Percentiles rank a stretch among this genome's conserved stretches.
Conservation (phyloP, 2,329 filamentous ascomycete species). For the Didymella arachidicola region DNA sequence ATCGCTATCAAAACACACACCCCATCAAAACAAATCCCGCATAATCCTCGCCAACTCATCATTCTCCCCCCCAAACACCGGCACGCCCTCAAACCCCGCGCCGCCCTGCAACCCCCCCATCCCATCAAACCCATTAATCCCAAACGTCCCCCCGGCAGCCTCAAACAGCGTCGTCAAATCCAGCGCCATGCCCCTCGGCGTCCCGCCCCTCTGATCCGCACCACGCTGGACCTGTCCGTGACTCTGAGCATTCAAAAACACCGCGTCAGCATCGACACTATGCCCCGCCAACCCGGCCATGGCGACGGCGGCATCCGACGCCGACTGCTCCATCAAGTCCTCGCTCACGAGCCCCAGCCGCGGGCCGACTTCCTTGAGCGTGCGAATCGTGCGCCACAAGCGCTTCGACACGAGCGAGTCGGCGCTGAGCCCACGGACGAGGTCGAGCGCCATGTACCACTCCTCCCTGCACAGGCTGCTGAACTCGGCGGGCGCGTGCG, state of each 20-base stretch:
- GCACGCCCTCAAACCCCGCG: conserved; percentile 26
- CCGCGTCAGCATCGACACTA: conserved; percentile 61
- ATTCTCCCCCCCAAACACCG: conserved; percentile 63
- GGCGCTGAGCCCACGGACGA: conserved; percentile 75
- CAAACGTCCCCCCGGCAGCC: conserved; percentile 63
- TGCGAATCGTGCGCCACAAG: conserved; percentile 75
- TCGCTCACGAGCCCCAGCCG: conserved; percentile 67
- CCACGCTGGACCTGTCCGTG: too few species aligned
- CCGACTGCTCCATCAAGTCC: conserved; percentile 65
- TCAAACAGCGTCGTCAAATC: conserved; percentile 71
- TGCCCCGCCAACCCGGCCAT: conserved; percentile 72
- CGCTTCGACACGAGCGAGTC: conserved; percentile 76
- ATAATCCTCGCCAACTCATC: conserved; percentile 67
- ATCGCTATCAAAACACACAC: too few species aligned
- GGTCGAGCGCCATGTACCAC: conserved; percentile 79
- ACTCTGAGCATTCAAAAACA: conserved; percentile 13
- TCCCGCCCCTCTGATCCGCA: too few species aligned
- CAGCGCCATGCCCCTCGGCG: conserved; percentile 65
- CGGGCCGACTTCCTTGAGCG: conserved; percentile 75
- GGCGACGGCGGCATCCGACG: conserved; percentile 68
- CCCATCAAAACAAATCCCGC: conserved; percentile 62
- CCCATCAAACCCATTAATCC: conserved; percentile 42
- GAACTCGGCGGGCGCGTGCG: conserved; percentile 76
- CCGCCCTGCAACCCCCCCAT: not conserved
- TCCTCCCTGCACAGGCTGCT: conserved; percentile 73